phyloP scores from a whole-genome alignment of 2,329 filamentous ascomycete species.

The Neopestalotiopsis sp. region DNA sequence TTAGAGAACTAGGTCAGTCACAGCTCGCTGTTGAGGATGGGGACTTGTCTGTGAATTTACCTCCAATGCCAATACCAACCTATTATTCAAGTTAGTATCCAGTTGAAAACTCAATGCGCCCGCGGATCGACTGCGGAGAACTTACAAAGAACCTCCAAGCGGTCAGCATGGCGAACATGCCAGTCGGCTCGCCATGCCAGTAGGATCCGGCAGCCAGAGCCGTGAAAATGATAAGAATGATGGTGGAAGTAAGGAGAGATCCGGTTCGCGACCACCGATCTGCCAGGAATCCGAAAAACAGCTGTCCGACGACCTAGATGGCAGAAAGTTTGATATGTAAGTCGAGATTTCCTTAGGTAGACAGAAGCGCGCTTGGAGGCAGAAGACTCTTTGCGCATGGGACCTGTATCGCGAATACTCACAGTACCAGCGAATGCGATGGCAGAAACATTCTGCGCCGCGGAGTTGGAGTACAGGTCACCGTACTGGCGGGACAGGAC shows the following conservation, averaged over 20 bases:
- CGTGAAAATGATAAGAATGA: constrained; percentile 86
- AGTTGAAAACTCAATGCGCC: not conserved
- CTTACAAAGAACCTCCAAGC: constrained; percentile 84
- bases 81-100: constrained; percentile 23
- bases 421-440: constrained; percentile 85
- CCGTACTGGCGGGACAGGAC: constrained; percentile 74
- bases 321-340: not conserved
- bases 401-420: constrained; percentile 19
- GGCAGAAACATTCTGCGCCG: constrained; percentile 75
- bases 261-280: constrained; percentile 87
- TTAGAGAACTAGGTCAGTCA: constrained; percentile 13
- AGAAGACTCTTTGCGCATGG: not conserved
- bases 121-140: constrained; percentile 10
- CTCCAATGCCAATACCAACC: constrained; percentile 78
- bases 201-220: constrained; percentile 80
- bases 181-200: constrained; percentile 68
- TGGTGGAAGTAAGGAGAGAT: constrained; percentile 79
- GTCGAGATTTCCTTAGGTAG: not conserved
- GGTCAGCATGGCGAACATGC: constrained; percentile 78
- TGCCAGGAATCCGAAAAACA: constrained; percentile 79
- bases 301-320: constrained; percentile 71
- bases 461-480: constrained; percentile 69
- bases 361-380: not conserved
- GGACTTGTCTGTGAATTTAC: constrained; percentile 38
- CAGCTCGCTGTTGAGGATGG: not conserved